Evolutionary conservation across 257 asterid genomes (phyloP), one percentile per base, ranked within the genome.

Genomic region (Nicotiana undulata): DNA sequence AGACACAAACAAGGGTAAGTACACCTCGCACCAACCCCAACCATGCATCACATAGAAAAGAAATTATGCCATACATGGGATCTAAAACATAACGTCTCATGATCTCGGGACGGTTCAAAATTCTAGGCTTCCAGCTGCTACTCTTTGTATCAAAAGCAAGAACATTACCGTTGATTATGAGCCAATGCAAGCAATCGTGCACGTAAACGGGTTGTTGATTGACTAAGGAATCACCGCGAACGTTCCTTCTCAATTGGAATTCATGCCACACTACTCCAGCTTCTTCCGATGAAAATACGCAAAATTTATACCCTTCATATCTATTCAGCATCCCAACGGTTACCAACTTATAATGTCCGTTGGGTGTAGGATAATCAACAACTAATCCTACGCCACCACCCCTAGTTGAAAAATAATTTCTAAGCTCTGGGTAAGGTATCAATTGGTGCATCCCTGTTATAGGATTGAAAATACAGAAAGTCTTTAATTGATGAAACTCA

Each of bases 391-490:
- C 77, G n/a, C 56, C 77, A 70, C 77, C 17, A 70, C 11, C 17
- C 2, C 44, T 37, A 37, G 44, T 37, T 6, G 44, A 8, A 46
- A 49, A 49, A 28, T 17, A n/a, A 1, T 22, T 15, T 3, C 4
- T 32, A 44, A 24, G 56, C 77, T 44, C 77, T 24, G 55, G 13
- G 10, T 9, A 67, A 13, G 83, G 72, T 68, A 81, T 81, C 4
- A 34, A 6, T 24, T 32, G 60, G 29, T 70, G 29, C 12, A 70
- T 68, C n/a, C 61, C 51, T 2, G 78, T 53, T 12, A 26, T 17
- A 6, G 83, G 83, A 18, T 80, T 80, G 72, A 80, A 80, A 37
- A 6, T 6, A 37, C 44, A 37, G 44, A 37, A 37, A 37, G 44
- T 37, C 44, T 37, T 37, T 6, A 37, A 37, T 37, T 37, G 44